Base-by-base conservation (phyloP, 2,329 filamentous ascomycete genomes). In the Xylaria hypoxylon region DNA sequence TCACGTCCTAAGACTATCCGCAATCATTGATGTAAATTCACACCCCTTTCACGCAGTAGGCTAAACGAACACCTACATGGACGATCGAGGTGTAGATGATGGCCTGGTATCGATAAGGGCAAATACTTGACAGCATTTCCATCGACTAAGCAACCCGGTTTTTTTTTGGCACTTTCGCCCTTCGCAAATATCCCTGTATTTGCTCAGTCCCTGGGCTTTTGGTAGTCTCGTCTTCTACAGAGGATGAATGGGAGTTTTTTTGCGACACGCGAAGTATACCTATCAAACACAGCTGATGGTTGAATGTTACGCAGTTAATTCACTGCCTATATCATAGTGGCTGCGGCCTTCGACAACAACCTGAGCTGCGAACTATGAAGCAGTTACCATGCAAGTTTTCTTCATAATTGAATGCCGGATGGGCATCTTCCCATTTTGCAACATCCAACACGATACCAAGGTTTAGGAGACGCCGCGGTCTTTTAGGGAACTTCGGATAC, bases 401-500 rank as follows among this genome's bases (percentile, higher is more conserved):
- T 56, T 56, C 59, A 22, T 19, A 55, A 35, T 48, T 24, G 48
- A 58, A 38, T 17, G 47, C 47, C 57, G 33, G 38, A 51, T 61
- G 64, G 28, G 17, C 24, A 58, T 63, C n/a, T 64, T 45, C 31
- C 38, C 19, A 61, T 48, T 64, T 50, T 56, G 52, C 42, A 53
- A 48, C 47, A 45, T 61, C 56, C 47, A 64, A 44, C 56, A 64
- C 42, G 57, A 24, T 42, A 58, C 35, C 24, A 65, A 59, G 38
- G 47, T 51, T 47, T 40, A 55, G 44, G 48, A 60, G 55, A 62
- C 50, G 35, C 13, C 45, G 42, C 31, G 8, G 50, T 45, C 59
- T 64, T 68, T 63, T 19, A 64, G 50, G 58, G 62, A 53, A 64
- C 47, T 63, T 61, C 59, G 31, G 44, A 53, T 52, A 61, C 48